Evolutionary conservation across 2,329 filamentous ascomycete species (phyloP), one percentile per base, ranked within the genome.

Genomic region (Rhytidhysteron rufulum): DNA sequence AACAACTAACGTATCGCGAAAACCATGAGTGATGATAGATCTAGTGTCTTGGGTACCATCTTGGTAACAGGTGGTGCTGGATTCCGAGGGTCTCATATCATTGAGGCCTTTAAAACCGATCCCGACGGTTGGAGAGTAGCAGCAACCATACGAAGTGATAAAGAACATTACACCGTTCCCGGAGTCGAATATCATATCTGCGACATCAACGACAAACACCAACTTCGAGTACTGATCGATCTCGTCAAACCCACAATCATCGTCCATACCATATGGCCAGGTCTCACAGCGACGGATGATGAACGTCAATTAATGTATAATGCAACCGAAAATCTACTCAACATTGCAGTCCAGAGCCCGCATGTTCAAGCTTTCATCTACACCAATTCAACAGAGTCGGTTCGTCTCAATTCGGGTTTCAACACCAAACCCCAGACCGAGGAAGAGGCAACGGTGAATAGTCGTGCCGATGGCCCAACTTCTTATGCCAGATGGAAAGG

Each of bases 41-140:
- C n/a, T n/a, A n/a, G n/a, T n/a, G n/a, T 27, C 10, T 16, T 40
- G 15, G 39, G 15, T 8, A 29, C 39, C 8, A 47, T 53, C 15
- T 18, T 51, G 4, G 41, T 53, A 21, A 38, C 51, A 21, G 50
- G 50, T 16, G 50, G 50, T 21, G 48, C 46, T 32, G 50, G 50
- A 13, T 24, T 42, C n/a, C 42, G 51, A 15, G 50, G 50, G 10
- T 35, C 44, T 35, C 44, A 50, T 30, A 44, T 53, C 34, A 39
- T 53, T 31, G 42, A 51, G 31, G 22, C 38, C 3, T 43, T 50
- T 18, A 31, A 35, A 9, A 30, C 51, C 4, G 40, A 45, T 7
- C 33, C 37, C 31, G 34, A 34, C 19, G 10, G 19, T 10, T 13
- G 34, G 6, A 24, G 6, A 21, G 18, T 8, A 16, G 19, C 36